These are phyloP conservation scores for Phytophthora agathidicida DNA, from an alignment of 352 stramenopile genomes.

Conservation along the genomic window DNA sequence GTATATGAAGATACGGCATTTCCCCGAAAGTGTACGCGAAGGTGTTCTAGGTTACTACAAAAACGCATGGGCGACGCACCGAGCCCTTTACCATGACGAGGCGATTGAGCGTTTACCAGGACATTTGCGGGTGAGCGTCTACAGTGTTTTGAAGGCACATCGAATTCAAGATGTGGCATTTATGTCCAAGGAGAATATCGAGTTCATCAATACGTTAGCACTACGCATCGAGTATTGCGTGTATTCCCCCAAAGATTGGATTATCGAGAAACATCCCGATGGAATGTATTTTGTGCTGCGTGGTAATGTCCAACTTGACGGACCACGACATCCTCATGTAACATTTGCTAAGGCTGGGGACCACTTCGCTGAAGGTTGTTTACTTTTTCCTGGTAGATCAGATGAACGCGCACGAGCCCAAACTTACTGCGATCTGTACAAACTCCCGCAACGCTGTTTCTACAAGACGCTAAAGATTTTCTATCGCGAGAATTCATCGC, in stretches of 20 bases:
- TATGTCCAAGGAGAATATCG: constrained; percentile 65
- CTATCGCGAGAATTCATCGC: constrained; percentile 40
- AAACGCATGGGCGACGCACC: constrained; percentile 60
- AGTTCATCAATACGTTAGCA: constrained; percentile 74
- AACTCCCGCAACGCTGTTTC: constrained; percentile 62
- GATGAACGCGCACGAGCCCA: constrained; percentile 65
- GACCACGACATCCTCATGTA: constrained; percentile 29
- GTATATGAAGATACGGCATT: constrained; percentile 74
- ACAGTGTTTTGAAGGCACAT: constrained; percentile 61
- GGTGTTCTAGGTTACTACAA: constrained; percentile 67
- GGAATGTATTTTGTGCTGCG: constrained; percentile 73
- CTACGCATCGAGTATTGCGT: constrained; percentile 52
- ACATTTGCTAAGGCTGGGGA: constrained; percentile 51
- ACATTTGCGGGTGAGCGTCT: constrained; percentile 60
- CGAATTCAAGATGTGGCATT: constrained; percentile 67
- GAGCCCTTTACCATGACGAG: constrained; percentile 50
- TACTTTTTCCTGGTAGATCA: constrained; percentile 47
- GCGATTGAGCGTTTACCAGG: constrained; percentile 58
- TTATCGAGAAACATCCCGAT: constrained; percentile 68
- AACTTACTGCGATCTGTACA: constrained; percentile 80
- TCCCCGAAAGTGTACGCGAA: constrained; percentile 64
- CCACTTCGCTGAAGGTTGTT: constrained; percentile 59
- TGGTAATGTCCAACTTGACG: constrained; percentile 56
- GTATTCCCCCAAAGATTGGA: constrained; percentile 76
- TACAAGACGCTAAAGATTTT: constrained; percentile 59